Conservation (phyloP, 2,329 filamentous ascomycete species). For the Fusarium tjaetaba region DNA sequence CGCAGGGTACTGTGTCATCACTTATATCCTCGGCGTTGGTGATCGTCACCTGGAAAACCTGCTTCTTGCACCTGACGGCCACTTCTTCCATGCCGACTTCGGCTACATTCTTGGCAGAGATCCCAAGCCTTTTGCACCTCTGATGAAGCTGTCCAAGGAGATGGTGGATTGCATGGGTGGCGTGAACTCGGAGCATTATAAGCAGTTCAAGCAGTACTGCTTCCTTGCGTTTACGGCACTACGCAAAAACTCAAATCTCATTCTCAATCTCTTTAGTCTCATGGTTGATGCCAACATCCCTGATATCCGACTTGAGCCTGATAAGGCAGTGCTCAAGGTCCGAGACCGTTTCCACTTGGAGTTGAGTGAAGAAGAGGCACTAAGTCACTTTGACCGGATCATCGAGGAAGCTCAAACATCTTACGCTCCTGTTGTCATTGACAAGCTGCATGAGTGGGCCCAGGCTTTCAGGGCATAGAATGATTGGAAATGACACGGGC, state of each 20-base stretch:
- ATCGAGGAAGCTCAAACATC: constrained; percentile 92
- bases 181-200: constrained; percentile 80
- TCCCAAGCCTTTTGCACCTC: constrained; percentile 94
- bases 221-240: constrained; percentile 94
- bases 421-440: constrained; percentile 92
- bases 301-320: constrained; percentile 90
- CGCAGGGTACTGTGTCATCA: constrained; percentile 98
- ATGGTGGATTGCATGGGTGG: constrained; percentile 99
- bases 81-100: constrained; percentile 99
- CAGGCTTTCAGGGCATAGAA: constrained; percentile 83
- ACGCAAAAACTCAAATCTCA: constrained; percentile 87
- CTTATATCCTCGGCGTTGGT: constrained; percentile 94
- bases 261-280: constrained; percentile 92
- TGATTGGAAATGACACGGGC: background rate
- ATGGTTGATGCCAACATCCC: constrained; percentile 99
- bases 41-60: constrained; percentile 97
- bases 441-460: constrained; percentile 91
- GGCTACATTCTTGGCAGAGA: constrained; percentile 97
- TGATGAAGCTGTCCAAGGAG: constrained; percentile 96
- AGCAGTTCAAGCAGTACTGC: constrained; percentile 93
- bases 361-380: constrained; percentile 90
- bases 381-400: constrained; percentile 85
- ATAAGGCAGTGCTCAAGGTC: constrained; percentile 94
- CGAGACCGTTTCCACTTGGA: constrained; percentile 94
- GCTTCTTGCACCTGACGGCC: constrained; percentile 85